Evolutionary conservation across 805 yeast genomes (phyloP), one percentile per base, ranked within the genome.

Genomic region (Ascoidea tarda): DNA sequence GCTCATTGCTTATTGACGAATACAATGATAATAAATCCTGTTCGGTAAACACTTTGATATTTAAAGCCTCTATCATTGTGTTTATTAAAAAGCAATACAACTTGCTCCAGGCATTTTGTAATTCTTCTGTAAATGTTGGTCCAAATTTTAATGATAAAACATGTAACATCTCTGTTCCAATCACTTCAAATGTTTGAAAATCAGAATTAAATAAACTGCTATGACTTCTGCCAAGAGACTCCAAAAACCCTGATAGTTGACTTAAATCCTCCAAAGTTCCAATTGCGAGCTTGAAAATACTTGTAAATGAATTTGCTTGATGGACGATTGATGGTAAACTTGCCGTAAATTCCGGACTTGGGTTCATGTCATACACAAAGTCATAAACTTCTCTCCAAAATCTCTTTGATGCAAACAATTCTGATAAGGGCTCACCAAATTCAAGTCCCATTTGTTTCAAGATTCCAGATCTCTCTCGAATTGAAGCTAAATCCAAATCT

Each of bases 271-370:
- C 82, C 54, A 79, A 63, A 50, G 75, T 76, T 46, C 70, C 63
- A 56, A 79, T 72, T 1, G 82, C 77, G 46, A 76, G 66, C 49
- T 78, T 71, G 62, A 79, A 65, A 45, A 78, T 80, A 5, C 82
- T 82, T 1, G 82, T 81, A 66, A 79, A 77, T 28, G 82, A 71
- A 42, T 73, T 73, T 1, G 82, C 82, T 64, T 79, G 84, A 62
- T 79, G 83, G 52, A 69, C 69, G 52, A 79, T 73, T 16, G 75
- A 71, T 0, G 84, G 84, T 56, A 78, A 76, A 53, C 75, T 55
- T 48, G 63, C 66, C 50, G 75, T 79, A 14, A 14, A 38, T 10
- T 14, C 14, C 60, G 79, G 68, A 5, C 62, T 62, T 0, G 79
- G 74, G 54, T 69, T 71, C 70, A 69, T 67, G 1, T 68, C 55